Evolutionary conservation across 805 yeast genomes (phyloP).

Genomic region (Candida peoriensis): DNA sequence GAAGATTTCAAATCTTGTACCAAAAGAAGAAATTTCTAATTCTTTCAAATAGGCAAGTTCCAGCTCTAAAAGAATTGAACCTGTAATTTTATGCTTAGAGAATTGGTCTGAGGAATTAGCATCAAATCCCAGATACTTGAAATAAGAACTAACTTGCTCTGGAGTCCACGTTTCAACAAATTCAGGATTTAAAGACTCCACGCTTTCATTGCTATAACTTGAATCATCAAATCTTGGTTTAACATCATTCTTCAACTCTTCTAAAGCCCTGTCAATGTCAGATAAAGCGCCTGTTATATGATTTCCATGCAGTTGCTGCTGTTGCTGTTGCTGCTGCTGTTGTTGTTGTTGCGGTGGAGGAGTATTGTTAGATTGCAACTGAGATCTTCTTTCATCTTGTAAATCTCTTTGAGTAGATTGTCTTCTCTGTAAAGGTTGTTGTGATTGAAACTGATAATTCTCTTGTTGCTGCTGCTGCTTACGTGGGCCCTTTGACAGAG

Average conservation of each 20-base stretch:
- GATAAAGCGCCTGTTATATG: slow-evolving; percentile 52
- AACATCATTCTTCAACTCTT: slow-evolving; percentile 45
- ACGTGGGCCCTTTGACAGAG: too few species aligned
- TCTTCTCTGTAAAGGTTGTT: neutral
- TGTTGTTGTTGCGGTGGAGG: too few species aligned
- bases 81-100: slow-evolving; percentile 83
- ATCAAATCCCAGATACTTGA: slow-evolving; percentile 70
- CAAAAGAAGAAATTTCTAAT: slow-evolving; percentile 86
- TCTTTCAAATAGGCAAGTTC: slow-evolving; percentile 87
- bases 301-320: slow-evolving; percentile 28
- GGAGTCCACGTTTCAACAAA: slow-evolving; percentile 73
- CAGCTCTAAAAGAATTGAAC: slow-evolving; percentile 76
- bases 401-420: neutral
- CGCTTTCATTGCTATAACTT: slow-evolving; percentile 12
- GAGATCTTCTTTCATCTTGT: too few species aligned
- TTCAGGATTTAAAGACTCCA: slow-evolving; percentile 38
- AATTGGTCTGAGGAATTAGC: slow-evolving; percentile 71
- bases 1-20: slow-evolving; percentile 88
- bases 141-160: slow-evolving; percentile 75
- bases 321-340: neutral
- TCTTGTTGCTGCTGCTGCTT: too few species aligned
- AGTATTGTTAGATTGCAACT: neutral
- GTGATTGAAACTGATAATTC: too few species aligned
- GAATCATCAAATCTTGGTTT: slow-evolving; percentile 10
- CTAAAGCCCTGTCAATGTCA: slow-evolving; percentile 70